Evolutionary conservation across 2,329 filamentous ascomycete genomes (phyloP), one percentile per base, ranked within the genome.

Genomic region (Acrodontium crateriforme): DNA sequence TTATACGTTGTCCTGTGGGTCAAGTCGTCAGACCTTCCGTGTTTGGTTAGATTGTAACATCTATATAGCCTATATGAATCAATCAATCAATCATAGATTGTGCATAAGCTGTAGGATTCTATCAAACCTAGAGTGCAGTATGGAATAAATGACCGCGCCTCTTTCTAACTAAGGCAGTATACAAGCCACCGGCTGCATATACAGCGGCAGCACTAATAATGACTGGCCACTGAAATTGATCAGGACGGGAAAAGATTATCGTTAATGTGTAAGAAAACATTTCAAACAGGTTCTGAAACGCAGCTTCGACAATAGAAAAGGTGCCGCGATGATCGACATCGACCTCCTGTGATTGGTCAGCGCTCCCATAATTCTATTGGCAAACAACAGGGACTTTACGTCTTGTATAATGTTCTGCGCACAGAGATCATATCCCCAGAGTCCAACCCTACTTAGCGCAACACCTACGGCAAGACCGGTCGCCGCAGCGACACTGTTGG

Each of bases 281-380:
- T 49, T 84, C 78, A 35, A 81, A 82, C 1, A 68, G 39, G 35
- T 74, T 83, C 46, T 84, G 78, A 20, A 74, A 62, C 0, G 71
- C 65, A 6, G 72, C 66, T 48, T 85, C 79, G 6, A 71, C 65
- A 0, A 74, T 59, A 0, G 77, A 82, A 40, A 85, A 84, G 0
- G 63, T 56, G 1, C 75, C 78, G n/a, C 79, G 67, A 20, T 60
- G 48, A 2, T 38, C 28, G 6, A 40, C 24, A 25, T 53, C 49
- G 1, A 58, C 56, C 13, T 59, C 44, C 40, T 49, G 24, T 16
- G 8, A 21, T 15, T 25, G 17, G 36, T 16, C 28, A 15, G 21
- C 25, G 23, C 19, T 22, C 22, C 7, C 22, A n/a, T 18, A 26
- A 12, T 7, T 18, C 2, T 13, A 22, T 21, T 10, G 6, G 18